A percentile compares a stretch with the other conserved stretches of the same genome.
These are phyloP conservation scores for Aspergillus udagawae DNA, from an alignment of 2,329 filamentous ascomycete species.

Conservation along the genomic window DNA sequence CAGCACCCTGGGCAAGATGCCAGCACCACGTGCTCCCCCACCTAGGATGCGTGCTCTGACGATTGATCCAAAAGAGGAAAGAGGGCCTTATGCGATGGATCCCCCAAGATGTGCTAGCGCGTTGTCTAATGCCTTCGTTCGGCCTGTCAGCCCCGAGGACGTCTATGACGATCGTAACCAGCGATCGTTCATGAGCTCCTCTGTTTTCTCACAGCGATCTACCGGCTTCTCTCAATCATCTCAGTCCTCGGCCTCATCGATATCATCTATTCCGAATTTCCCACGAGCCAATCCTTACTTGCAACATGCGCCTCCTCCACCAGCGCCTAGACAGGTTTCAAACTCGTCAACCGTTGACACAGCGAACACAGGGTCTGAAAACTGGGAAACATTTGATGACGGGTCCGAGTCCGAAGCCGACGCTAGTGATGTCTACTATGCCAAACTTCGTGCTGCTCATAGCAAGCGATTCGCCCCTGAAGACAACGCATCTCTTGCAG, in stretches of 20 bases:
- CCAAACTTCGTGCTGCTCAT: constrained; percentile 66
- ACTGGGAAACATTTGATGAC: constrained; percentile 97
- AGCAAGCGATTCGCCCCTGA: constrained; percentile 58
- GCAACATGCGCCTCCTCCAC: constrained; percentile 34
- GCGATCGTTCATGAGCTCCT: constrained; percentile 44
- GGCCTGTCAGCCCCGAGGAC: constrained; percentile 69
- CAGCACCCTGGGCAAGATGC: constrained; percentile 46
- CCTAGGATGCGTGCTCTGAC: constrained; percentile 89
- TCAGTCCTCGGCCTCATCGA: constrained; percentile 39
- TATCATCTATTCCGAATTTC: constrained; percentile 29
- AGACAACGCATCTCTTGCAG: constrained; percentile 29
- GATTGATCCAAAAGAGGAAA: constrained; percentile 46
- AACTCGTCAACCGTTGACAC: constrained; percentile 65
- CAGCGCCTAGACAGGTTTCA: constrained; percentile 62
- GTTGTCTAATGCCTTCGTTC: constrained; percentile 49
- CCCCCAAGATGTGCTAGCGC: constrained; percentile 52
- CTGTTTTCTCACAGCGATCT: constrained; percentile 38
- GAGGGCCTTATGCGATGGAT: constrained; percentile 29
- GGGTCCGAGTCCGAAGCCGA: constrained; percentile 71
- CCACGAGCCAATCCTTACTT: constrained; percentile 35
- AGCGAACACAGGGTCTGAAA: constrained; percentile 77
- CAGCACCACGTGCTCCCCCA: constrained; percentile 60
- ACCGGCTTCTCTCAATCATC: constrained; percentile 38
- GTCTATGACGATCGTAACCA: constrained; percentile 69
- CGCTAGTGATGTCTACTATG: constrained; percentile 72